These are phyloP conservation scores for Elaeis guineensis DNA, from an alignment of 176 grass and related monocot species.

Conservation along the genomic window DNA sequence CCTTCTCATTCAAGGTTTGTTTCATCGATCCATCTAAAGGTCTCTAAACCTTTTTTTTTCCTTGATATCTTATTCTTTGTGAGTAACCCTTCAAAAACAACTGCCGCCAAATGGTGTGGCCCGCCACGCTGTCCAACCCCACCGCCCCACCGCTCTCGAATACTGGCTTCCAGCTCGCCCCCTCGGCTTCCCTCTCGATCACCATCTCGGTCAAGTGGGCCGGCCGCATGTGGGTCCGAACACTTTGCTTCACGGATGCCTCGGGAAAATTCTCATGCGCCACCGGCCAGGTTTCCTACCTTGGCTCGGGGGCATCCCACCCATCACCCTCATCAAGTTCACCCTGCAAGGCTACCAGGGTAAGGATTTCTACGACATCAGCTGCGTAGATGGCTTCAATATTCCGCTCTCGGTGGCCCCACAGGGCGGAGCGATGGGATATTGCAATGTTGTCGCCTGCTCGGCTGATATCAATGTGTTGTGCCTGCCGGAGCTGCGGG, in stretches of 20 bases:
- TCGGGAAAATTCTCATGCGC: slow-evolving; percentile 35
- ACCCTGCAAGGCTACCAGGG: slow-evolving; percentile 25
- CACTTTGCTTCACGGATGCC: slow-evolving; percentile 18
- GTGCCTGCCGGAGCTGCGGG: slow-evolving; percentile 39
- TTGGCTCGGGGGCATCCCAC: slow-evolving; percentile 28
- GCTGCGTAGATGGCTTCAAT: slow-evolving; percentile 65
- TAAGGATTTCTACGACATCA: slow-evolving; percentile 50
- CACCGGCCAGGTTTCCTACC: slow-evolving; percentile 27
- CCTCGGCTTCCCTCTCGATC: slow-evolving; percentile 1
- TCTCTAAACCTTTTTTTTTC: too few relatives aligned
- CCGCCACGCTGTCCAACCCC: slow-evolving; percentile 15
- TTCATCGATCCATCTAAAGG: too few relatives aligned
- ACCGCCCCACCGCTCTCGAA: slow-evolving; percentile 12
- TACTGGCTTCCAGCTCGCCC: slow-evolving; percentile 34
- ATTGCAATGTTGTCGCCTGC: slow-evolving; percentile 15
- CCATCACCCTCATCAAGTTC: slow-evolving; percentile 45
- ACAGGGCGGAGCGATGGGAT: neutral
- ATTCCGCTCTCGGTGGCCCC: slow-evolving; percentile 31
- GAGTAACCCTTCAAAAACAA: slow-evolving; percentile 31
- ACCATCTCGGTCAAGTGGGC: slow-evolving; percentile 24
- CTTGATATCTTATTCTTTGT: too few relatives aligned
- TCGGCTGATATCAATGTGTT: slow-evolving; percentile 28
- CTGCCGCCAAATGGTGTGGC: slow-evolving; percentile 45
- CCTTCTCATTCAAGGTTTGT: too few relatives aligned
- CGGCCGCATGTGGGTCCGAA: slow-evolving; percentile 49